Evolutionary conservation across 768 basidiomycete species (phyloP).

Genomic region (Trametes meyenii): DNA sequence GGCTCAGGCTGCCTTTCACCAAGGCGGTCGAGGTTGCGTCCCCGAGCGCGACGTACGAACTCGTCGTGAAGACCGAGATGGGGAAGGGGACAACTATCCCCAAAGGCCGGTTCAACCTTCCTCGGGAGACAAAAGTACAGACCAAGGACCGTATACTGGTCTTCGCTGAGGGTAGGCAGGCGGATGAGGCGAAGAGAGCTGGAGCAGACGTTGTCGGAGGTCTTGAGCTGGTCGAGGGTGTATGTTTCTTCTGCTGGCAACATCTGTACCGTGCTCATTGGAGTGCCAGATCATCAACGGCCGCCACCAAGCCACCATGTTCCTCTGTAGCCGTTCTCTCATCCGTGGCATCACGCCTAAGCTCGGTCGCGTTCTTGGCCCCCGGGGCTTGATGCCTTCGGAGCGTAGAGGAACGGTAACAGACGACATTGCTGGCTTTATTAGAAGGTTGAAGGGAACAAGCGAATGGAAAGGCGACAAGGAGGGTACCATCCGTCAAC

Average conservation of each 20-base stretch:
- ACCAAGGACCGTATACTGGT: constrained; percentile 82
- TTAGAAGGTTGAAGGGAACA: constrained; percentile 76
- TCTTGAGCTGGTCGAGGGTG: constrained; percentile 83
- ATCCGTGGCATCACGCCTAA: constrained; percentile 77
- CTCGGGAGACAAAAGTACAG: constrained; percentile 75
- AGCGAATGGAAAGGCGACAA: constrained; percentile 95
- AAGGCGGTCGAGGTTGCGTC: constrained; percentile 85
- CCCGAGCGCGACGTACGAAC: constrained; percentile 75
- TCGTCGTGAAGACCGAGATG: constrained; percentile 79
- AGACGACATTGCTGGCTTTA: constrained; percentile 82
- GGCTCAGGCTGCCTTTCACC: neutral
- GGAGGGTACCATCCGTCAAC: constrained; percentile 78
- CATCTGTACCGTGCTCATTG: neutral
- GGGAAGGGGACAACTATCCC: constrained; percentile 81
- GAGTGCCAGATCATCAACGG: constrained; percentile 68
- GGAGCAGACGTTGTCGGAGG: constrained; percentile 94
- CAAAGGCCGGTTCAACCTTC: constrained; percentile 86
- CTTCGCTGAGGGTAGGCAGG: constrained; percentile 84
- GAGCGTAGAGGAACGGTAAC: constrained; percentile 93
- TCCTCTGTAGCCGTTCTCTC: constrained; percentile 81
- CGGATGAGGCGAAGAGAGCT: constrained; percentile 80
- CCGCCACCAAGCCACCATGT: constrained; percentile 77
- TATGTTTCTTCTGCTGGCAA: constrained; percentile 42
- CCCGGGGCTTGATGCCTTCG: constrained; percentile 94
- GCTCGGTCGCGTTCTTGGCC: constrained; percentile 79